Conservation (phyloP, 352 stramenopile genomes). For the Globisporangium solare region DNA sequence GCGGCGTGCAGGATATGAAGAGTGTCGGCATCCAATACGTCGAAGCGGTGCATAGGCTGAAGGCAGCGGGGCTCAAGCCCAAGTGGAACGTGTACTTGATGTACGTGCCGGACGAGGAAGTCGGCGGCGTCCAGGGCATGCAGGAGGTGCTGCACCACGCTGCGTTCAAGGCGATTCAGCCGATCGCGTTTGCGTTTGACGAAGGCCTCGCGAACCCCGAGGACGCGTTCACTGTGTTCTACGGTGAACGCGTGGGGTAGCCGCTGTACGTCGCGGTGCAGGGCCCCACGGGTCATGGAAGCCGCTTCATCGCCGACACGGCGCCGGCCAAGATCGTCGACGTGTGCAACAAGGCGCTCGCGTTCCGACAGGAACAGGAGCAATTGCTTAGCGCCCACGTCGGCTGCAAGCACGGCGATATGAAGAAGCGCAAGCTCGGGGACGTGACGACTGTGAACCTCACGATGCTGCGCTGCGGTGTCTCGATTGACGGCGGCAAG, state of each 20-base stretch:
- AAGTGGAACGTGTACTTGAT: constrained; percentile 90
- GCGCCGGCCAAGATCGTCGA: constrained; percentile 93
- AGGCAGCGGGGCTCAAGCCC: constrained; percentile 62
- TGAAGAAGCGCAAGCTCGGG: constrained; percentile 86
- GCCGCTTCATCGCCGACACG: constrained; percentile 94
- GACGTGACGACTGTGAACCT: constrained; percentile 96
- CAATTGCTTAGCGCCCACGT: constrained; percentile 52
- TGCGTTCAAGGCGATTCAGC: constrained; percentile 77
- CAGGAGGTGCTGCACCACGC: constrained; percentile 78
- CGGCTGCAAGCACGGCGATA: constrained; percentile 92
- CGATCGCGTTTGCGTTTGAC: constrained; percentile 92
- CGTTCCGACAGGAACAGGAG: constrained; percentile 89
- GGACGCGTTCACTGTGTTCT: constrained; percentile 94
- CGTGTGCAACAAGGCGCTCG: constrained; percentile 81
- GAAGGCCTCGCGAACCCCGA: constrained; percentile 91
- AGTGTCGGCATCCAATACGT: constrained; percentile 96
- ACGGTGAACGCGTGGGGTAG: constrained; percentile 92
- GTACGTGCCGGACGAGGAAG: constrained; percentile 93
- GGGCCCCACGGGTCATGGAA: constrained; percentile 84
- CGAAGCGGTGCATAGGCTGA: constrained; percentile 83
- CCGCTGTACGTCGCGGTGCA: constrained; percentile 87
- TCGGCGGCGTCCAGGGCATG: constrained; percentile 92
- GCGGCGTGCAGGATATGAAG: constrained; percentile 94
- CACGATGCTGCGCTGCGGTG: constrained; percentile 87
- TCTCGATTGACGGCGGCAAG: constrained; percentile 68